phyloP scores from a whole-genome alignment of 2,329 filamentous ascomycete species.

The Fusarium succisae region DNA sequence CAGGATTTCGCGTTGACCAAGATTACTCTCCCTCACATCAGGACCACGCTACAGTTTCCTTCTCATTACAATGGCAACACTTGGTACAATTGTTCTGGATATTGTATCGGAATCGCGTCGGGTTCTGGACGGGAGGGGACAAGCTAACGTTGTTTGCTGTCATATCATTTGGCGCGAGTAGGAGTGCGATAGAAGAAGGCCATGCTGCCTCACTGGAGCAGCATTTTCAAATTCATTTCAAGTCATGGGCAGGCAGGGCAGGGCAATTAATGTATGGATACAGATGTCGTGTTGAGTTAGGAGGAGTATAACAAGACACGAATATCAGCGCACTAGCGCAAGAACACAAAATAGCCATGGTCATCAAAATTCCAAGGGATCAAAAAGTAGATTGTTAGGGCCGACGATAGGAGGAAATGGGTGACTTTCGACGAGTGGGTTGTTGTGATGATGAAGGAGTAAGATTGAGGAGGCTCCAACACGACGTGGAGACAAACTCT shows the following conservation, averaged over 20 bases:
- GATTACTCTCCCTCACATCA: too few relatives aligned
- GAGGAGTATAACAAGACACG: background rate
- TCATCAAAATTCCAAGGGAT: background rate
- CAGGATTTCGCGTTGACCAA: background rate
- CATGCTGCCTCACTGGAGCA: background rate
- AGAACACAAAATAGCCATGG: background rate
- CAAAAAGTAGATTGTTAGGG: background rate
- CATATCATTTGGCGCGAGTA: background rate
- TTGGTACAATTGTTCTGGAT: background rate
- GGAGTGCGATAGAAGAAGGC: background rate
- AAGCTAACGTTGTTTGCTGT: background rate
- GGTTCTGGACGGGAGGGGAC: background rate
- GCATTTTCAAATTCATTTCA: background rate
- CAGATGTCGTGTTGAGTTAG: background rate
- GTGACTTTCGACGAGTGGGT: background rate
- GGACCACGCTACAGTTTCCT: background rate
- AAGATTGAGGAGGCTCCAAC: slow-evolving; percentile 25
- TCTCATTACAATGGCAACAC: background rate
- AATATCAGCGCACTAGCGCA: slow-evolving; percentile 16
- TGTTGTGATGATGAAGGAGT: slow-evolving; percentile 36
- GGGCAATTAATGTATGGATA: background rate
- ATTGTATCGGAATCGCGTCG: background rate
- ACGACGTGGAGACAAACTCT: slow-evolving; percentile 20
- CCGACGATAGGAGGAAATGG: background rate
- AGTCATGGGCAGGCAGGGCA: background rate